Evolutionary conservation across 2,329 filamentous ascomycete genomes (phyloP), one percentile per base, ranked within the genome.

Genomic region (Ophiostoma sp.): DNA sequence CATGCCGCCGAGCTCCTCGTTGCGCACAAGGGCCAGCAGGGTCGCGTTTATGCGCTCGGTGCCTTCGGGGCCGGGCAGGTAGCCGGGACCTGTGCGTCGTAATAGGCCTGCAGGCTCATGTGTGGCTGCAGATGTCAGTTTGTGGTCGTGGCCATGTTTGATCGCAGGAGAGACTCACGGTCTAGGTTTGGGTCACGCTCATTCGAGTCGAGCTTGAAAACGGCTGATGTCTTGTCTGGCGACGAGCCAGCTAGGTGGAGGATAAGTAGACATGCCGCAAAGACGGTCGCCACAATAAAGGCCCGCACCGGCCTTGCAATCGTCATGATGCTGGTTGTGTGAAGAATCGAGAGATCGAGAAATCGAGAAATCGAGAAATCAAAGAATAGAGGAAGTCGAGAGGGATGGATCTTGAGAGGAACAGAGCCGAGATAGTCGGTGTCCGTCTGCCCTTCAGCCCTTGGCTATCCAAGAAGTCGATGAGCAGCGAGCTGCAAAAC

Each of bases 1-100:
- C 83, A 99, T 91, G 66, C 90, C 91, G 31, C 88, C 81, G 36
- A 97, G 82, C 82, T 99, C 95, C 77, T 92, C 89, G 77, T 99
- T 99, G 72, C 95, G 90, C 70, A 99, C 95, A 52, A 99, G 86
- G 31, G 93, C 91, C 74, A 99, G 85, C 71, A 99, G 85, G 4
- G 95, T 98, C 71, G 95, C 95, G 79, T 96, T 95, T 79, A 97
- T 95, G 77, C 95, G 92, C 74, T 90, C 89, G 68, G 90, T 91
- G 73, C 93, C 87, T 68, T 86, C 83, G 76, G 90, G 89, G 76
- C 93, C 87, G 68, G 91, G 88, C 68, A 87, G 87, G 80, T 98
- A 98, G 76, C 90, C 90, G 74, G 91, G 84, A 69, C 89, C 89
- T 44, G 90, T 87, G 79, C 92, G 88, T 76, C 86, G 88, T 74